These are phyloP conservation scores for Aspergillus spinulosporus DNA, from an alignment of 2,329 filamentous ascomycete genomes.

Conservation along the genomic window DNA sequence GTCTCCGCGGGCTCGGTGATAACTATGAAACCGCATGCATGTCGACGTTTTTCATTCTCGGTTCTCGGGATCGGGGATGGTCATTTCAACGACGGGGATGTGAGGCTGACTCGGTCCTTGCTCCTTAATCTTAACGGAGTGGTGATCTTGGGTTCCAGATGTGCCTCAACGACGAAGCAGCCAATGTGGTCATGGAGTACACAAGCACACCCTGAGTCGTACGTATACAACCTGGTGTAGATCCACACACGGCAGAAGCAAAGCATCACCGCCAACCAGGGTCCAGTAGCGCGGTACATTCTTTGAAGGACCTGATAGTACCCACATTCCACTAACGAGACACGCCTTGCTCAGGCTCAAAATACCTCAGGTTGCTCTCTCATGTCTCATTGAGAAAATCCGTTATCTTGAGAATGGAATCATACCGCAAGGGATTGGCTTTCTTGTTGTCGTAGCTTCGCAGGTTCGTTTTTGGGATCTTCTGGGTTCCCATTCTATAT, in stretches of 20 bases:
- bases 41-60: not conserved
- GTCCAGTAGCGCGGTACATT: not conserved
- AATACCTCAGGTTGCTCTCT: not conserved
- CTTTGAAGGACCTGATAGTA: too few relatives aligned
- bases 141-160: not conserved
- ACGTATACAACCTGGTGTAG: not conserved
- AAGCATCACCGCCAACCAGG: not conserved
- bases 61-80: not conserved
- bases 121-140: not conserved
- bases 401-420: not conserved
- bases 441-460: not conserved
- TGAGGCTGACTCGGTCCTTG: not conserved
- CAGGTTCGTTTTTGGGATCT: not conserved
- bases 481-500: not conserved
- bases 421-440: not conserved
- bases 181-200: not conserved
- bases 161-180: not conserved
- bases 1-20: not conserved
- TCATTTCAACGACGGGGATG: not conserved
- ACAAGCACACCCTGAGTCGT: not conserved
- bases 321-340: not conserved
- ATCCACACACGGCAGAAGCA: not conserved
- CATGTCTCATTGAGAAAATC: not conserved
- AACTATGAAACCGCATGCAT: not conserved
- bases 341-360: not conserved